A percentile compares a stretch with the other conserved stretches of the same genome.
Conservation (phyloP, 108 stramenopile species). For the Craspedostauros australis region DNA sequence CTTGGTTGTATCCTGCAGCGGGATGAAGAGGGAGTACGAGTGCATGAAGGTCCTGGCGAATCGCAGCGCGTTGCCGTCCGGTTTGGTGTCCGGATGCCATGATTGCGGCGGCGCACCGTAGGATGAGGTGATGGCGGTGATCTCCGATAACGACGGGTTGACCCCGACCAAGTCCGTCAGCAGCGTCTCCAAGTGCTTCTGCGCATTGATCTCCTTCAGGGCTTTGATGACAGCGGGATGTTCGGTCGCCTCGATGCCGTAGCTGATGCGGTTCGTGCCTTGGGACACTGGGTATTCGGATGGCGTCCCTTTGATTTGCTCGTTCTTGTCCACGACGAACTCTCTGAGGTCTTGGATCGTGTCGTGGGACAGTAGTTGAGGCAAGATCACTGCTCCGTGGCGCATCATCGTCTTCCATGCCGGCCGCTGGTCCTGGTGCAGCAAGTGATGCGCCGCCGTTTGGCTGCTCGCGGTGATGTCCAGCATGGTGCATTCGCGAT, state of each 20-base stretch:
- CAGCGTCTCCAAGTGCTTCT: slow-evolving; percentile 15
- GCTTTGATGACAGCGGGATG: slow-evolving; percentile 37
- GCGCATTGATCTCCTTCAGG: slow-evolving; percentile 30
- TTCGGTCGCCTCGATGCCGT: slow-evolving; percentile 53
- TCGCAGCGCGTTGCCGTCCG: slow-evolving; percentile 41
- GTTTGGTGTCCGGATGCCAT: slow-evolving; percentile 58
- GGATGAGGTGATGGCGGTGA: slow-evolving; percentile 48
- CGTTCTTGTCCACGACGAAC: slow-evolving; percentile 36
- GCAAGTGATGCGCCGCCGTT: slow-evolving; percentile 5
- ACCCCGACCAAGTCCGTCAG: slow-evolving; percentile 35
- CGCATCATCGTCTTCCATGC: slow-evolving; percentile 22
- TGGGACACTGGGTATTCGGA: slow-evolving; percentile 35
- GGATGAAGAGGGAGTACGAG: slow-evolving; percentile 48
- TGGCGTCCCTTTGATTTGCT: slow-evolving; percentile 18
- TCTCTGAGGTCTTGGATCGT: slow-evolving; percentile 26
- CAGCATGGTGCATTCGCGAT: slow-evolving; percentile 23
- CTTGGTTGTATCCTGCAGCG: slow-evolving; percentile 41
- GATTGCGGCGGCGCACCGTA: slow-evolving; percentile 31
- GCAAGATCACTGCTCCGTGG: slow-evolving; percentile 41
- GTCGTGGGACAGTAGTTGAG: slow-evolving; percentile 16
- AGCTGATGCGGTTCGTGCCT: slow-evolving; percentile 30
- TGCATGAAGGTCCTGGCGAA: slow-evolving; percentile 54
- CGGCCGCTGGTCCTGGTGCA: not conserved
- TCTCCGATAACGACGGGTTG: slow-evolving; percentile 46
- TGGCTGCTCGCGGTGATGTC: slow-evolving; percentile 26